phyloP scores from a whole-genome alignment of 2,329 filamentous ascomycete genomes.

The Sporothrix inflata region DNA sequence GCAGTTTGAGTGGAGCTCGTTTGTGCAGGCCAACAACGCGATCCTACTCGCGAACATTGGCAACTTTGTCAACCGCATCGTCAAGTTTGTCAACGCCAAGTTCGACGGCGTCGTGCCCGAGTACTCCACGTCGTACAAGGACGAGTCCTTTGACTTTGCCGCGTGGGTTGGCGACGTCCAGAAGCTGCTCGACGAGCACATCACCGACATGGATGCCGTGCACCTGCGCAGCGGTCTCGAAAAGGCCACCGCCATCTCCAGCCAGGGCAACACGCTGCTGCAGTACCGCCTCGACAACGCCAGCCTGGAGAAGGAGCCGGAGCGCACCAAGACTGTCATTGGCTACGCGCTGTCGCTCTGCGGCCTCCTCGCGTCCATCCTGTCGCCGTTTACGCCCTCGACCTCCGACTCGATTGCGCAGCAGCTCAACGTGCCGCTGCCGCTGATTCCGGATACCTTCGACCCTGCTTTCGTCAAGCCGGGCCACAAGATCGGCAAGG shows the following conservation, averaged over 20 bases:
- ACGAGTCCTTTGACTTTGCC: slow-evolving; percentile 54
- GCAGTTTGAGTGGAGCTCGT: slow-evolving; percentile 57
- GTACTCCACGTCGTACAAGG: slow-evolving; percentile 55
- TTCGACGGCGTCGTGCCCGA: slow-evolving; percentile 72
- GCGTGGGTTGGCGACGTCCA: slow-evolving; percentile 67
- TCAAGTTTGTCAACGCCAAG: slow-evolving; percentile 78
- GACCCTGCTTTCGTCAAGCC: slow-evolving; percentile 62
- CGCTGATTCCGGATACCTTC: slow-evolving; percentile 70
- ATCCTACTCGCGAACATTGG: slow-evolving; percentile 78
- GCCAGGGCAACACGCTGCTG: slow-evolving; percentile 54
- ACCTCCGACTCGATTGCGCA: slow-evolving; percentile 74
- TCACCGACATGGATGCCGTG: slow-evolving; percentile 69
- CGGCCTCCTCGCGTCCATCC: slow-evolving; percentile 76
- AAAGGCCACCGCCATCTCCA: slow-evolving; percentile 69
- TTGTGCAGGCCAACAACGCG: slow-evolving; percentile 85
- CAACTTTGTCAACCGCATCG: slow-evolving; percentile 73
- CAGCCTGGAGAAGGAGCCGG: slow-evolving; percentile 55
- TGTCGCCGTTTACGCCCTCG: slow-evolving; percentile 84
- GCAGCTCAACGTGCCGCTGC: slow-evolving; percentile 65
- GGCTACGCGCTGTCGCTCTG: slow-evolving; percentile 83
- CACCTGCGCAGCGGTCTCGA: slow-evolving; percentile 70
- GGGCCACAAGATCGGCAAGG: slow-evolving; percentile 76
- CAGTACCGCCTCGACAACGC: slow-evolving; percentile 52
- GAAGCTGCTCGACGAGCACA: slow-evolving; percentile 66
- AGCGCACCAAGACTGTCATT: slow-evolving; percentile 62